These are phyloP conservation scores for Daldinia loculata DNA, from an alignment of 495 filamentous ascomycete species.

Conservation along the genomic window DNA sequence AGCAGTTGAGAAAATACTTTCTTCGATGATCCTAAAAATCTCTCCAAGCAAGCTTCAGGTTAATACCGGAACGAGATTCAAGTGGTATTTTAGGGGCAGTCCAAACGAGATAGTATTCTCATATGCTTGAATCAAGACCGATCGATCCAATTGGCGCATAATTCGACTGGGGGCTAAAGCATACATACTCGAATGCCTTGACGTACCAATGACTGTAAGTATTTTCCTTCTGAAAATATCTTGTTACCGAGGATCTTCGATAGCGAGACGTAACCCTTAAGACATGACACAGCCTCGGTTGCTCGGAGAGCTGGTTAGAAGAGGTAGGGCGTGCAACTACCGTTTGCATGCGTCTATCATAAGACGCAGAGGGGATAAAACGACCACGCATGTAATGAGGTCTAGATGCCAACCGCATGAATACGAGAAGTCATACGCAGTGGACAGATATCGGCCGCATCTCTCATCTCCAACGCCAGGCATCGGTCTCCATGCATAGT, in stretches of 20 bases:
- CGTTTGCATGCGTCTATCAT: neutral
- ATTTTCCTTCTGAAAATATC: neutral
- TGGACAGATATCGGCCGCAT: neutral
- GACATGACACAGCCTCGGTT: neutral
- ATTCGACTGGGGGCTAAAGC: neutral
- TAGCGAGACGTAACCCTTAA: neutral
- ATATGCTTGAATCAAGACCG: neutral
- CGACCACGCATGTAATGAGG: neutral
- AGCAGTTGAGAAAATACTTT: neutral
- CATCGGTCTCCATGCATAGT: conserved; percentile 20
- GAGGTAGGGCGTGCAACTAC: neutral
- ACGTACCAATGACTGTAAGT: neutral
- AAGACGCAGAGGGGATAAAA: neutral
- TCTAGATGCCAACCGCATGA: neutral
- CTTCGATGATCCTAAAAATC: neutral
- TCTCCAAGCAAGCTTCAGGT: neutral
- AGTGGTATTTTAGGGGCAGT: neutral
- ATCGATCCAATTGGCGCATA: neutral
- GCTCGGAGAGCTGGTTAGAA: neutral
- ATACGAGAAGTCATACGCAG: conserved; percentile 4
- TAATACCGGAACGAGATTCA: neutral
- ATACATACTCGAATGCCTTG: neutral
- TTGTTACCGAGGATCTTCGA: neutral
- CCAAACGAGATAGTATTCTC: neutral
- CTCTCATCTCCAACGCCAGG: conserved; percentile 2